Percentiles rank a stretch among this genome's conserved stretches.
These are phyloP conservation scores for Solanum habrochaites DNA, from an alignment of 257 asterid genomes.

Conservation along the genomic window DNA sequence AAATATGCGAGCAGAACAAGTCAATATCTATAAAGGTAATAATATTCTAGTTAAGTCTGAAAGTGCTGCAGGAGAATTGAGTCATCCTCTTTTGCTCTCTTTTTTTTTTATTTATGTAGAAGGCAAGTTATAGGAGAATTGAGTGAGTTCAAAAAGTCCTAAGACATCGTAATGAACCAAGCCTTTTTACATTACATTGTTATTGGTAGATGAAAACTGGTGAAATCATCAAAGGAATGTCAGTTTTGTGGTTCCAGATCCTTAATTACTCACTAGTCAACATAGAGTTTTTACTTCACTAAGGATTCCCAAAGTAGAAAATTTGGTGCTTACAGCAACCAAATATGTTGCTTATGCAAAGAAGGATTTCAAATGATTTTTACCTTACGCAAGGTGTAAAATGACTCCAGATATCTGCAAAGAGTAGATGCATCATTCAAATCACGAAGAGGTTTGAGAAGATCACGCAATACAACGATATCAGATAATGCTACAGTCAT, in stretches of 20 bases:
- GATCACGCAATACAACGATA: constrained; percentile 46
- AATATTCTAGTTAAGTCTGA: background rate
- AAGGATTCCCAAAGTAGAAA: background rate
- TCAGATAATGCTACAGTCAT: constrained; percentile 63
- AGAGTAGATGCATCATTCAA: constrained; percentile 33
- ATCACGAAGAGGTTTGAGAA: constrained; percentile 37
- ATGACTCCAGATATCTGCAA: constrained; percentile 43
- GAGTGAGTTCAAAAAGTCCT: background rate
- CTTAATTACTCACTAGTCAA: background rate
- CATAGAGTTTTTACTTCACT: background rate
- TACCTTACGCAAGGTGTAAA: constrained; percentile 58
- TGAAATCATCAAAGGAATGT: background rate
- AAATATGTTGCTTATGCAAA: background rate
- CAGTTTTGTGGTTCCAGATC: background rate
- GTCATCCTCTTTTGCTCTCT: background rate
- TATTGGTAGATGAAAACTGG: background rate
- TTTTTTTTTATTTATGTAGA: background rate
- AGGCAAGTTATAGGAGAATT: background rate
- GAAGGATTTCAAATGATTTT: background rate
- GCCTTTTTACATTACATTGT: background rate
- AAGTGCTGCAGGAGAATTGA: background rate
- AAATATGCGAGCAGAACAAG: background rate
- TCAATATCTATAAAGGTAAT: background rate
- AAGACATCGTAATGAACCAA: background rate
- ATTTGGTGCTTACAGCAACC: background rate